These are phyloP conservation scores for Aspergillus sp. DNA, from an alignment of 2,329 filamentous ascomycete genomes.

Conservation along the genomic window DNA sequence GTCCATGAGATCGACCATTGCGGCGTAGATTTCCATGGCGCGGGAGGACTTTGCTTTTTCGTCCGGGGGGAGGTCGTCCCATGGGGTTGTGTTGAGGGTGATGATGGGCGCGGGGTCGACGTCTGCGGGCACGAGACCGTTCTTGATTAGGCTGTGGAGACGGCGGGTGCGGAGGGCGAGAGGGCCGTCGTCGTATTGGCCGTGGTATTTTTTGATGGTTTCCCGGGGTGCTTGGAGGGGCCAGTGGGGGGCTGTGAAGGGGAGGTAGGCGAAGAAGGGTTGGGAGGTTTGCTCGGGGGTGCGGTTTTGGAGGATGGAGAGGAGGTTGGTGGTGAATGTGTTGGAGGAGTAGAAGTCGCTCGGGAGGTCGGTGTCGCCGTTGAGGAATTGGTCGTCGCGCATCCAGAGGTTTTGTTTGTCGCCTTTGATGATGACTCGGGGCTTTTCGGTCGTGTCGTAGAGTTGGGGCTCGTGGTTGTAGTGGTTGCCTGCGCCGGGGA, in stretches of 20 bases:
- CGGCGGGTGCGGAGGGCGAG: slow-evolving; percentile 49
- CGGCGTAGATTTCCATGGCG: slow-evolving; percentile 55
- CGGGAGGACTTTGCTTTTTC: slow-evolving; percentile 46
- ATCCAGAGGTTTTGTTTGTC: slow-evolving; percentile 9
- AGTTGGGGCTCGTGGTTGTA: slow-evolving; percentile 35
- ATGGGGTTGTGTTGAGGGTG: slow-evolving; percentile 44
- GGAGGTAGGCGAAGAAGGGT: slow-evolving; percentile 53
- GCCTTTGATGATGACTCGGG: slow-evolving; percentile 13
- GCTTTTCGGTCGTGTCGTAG: slow-evolving; percentile 2
- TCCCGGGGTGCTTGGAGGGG: slow-evolving; percentile 54
- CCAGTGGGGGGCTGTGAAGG: slow-evolving; percentile 57
- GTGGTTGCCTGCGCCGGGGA: slow-evolving; percentile 38
- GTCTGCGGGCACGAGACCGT: slow-evolving; percentile 46
- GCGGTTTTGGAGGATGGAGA: slow-evolving; percentile 33
- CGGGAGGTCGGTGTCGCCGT: slow-evolving; percentile 15
- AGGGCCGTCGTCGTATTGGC: slow-evolving; percentile 54
- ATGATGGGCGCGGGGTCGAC: slow-evolving; percentile 49
- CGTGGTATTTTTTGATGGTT: slow-evolving; percentile 51
- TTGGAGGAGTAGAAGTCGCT: slow-evolving; percentile 37
- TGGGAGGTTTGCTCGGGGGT: slow-evolving; percentile 39
- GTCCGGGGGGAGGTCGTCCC: slow-evolving; percentile 42
- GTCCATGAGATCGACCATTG: slow-evolving; percentile 54
- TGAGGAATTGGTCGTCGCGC: slow-evolving; percentile 18
- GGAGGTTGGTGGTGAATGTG: slow-evolving; percentile 31
- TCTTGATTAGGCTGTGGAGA: slow-evolving; percentile 48